Percentiles rank a stretch among this genome's conserved stretches.
phyloP scores from a whole-genome alignment of 1,139 yeast genomes.

The Candida frijolesensis region DNA sequence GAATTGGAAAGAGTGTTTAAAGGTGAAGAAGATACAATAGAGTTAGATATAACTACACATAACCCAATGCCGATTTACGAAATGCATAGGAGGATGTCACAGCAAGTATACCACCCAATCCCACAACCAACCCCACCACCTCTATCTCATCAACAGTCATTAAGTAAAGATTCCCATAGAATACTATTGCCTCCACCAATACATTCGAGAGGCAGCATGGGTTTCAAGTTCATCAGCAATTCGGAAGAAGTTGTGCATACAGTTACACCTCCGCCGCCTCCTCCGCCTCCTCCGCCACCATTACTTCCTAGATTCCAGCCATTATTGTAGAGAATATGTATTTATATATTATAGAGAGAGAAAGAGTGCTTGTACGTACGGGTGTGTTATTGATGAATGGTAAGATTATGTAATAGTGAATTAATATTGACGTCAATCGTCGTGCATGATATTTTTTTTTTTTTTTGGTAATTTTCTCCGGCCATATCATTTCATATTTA shows the following conservation, averaged over 20 bases:
- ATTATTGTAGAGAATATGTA: conserved; percentile 21
- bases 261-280: conserved; percentile 24
- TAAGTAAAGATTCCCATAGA: conserved; percentile 19
- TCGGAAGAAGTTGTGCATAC: conserved; percentile 18
- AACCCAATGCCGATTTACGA: conserved; percentile 39
- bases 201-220: conserved; percentile 5
- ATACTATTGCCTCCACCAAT: conserved; percentile 39
- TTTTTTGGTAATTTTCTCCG: not conserved
- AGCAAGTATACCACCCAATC: conserved; percentile 9
- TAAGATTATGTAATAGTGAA: conserved; percentile 1
- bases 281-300: conserved; percentile 23
- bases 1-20: conserved; percentile 40
- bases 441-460: conserved; percentile 6
- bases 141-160: not conserved
- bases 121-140: conserved; percentile 10
- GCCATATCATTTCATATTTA: too few relatives aligned
- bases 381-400: not conserved
- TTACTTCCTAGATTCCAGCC: conserved; percentile 43
- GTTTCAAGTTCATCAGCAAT: conserved; percentile 14
- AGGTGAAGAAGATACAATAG: conserved; percentile 28
- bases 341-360: not conserved
- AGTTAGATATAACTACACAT: conserved; percentile 40
- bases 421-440: conserved; percentile 12
- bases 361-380: too few relatives aligned
- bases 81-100: conserved; percentile 15